Evolutionary conservation across 345 rosid genomes (phyloP), one percentile per base, ranked within the genome.

Genomic region (Rhodomyrtus tomentosa): DNA sequence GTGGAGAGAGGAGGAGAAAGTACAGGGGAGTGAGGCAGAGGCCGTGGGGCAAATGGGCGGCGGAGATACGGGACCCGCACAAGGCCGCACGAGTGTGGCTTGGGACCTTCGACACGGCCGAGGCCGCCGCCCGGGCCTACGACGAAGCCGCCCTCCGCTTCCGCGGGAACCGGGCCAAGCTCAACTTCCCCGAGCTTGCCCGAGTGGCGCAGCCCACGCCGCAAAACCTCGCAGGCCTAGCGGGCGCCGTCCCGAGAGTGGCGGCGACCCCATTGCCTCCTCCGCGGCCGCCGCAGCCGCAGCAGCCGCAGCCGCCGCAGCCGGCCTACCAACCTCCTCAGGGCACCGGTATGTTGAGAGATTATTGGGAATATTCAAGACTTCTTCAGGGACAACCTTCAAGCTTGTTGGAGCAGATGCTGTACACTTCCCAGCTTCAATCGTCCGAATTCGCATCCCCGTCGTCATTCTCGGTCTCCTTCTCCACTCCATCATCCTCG

Each of bases 21-120:
- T 86, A 86, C 51, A 56, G 87, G 50, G 87, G 87, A 27, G 87
- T 86, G 50, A 51, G 87, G 56, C 82, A 83, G 87, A 82, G 87
- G 80, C 84, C 84, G 51, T 86, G 87, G 87, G 87, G 87, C 38
- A 86, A 86, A 49, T 86, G 87, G 87, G 85, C 84, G 11, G 84
- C 87, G 36, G 87, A 86, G 82, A 86, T 86, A 45, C 55, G 87
- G 24, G 87, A 86, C 42, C 87, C 85, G 6, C 82, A 83, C 85
- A 86, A 83, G n/a, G 84, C 84, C 4, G 84, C 87, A n/a, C 79
- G 87, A n/a, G 84, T 86, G 52, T 86, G 87, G 87, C 82, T 86
- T 10, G 87, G 87, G 52, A 86, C 85, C 0, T 86, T 86, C 80
- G 76, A 86, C 56, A 86, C 85, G 4, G 85, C 87, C 4, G 87